Evolutionary conservation across 768 basidiomycete species (phyloP), one percentile per base, ranked within the genome.

Genomic region (Fomitopsis serialis): DNA sequence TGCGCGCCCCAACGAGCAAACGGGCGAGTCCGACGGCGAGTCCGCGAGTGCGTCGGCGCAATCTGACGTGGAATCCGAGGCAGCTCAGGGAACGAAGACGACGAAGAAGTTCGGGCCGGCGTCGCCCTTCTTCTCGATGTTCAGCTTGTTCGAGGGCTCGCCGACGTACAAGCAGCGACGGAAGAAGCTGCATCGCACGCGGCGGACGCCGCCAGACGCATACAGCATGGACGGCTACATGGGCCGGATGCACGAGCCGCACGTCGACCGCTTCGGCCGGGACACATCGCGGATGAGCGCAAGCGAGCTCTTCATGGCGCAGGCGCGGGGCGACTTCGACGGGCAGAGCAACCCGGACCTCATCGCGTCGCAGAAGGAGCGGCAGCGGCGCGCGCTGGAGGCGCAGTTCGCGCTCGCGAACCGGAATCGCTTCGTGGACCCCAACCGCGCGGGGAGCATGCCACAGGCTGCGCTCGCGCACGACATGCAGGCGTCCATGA

Each of bases 161-260:
- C 87, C 92, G 4, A 80, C 82, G 2, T 97, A 97, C 75, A 97
- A 97, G 71, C 87, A 89, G 63, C 78, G 94, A 24, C 79, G 87
- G 58, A 91, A 91, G 75, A 91, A 89, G 67, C 76, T 77, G 32
- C 66, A 71, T 29, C 81, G 79, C 70, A 63, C 68, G 57, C 44
- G 52, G 21, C 44, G 45, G 23, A 22, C 24, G 19, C 52, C 52
- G 27, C 25, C 21, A 35, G 32, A 35, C 23, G 50, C 29, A 49
- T 54, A 15, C 44, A 19, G 27, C 48, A 35, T 44, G 53, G 23
- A 34, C 22, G 29, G 40, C 46, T 40, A 24, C 29, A 36, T 57
- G 52, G 53, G 55, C 52, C 60, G 59, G 44, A 50, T 61, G 52
- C 58, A 58, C 42, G 66, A 62, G 35, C 63, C 64, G 43, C 61